Conservation (phyloP, 2,329 filamentous ascomycete species). For the Neonectria neomacrospora region DNA sequence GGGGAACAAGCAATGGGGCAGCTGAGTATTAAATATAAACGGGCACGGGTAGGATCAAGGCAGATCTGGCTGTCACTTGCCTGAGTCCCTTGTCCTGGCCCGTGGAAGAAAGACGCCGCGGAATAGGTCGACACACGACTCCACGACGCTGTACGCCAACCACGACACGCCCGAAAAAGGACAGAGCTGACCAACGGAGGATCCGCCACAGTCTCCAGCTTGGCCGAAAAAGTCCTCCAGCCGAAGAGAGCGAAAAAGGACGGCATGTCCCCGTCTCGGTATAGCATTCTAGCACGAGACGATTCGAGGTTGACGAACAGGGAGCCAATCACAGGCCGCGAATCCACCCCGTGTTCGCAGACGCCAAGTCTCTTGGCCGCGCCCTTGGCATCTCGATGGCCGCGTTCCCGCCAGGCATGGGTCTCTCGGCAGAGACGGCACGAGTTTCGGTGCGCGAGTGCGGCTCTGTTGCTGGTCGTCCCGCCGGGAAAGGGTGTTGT, state of each 20-base stretch:
- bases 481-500: too few relatives aligned
- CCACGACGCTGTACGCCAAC: not conserved
- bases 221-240: too few relatives aligned
- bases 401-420: conserved; percentile 7
- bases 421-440: conserved; percentile 25
- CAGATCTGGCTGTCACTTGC: not conserved
- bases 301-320: not conserved
- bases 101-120: not conserved
- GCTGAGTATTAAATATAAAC: conserved; percentile 16
- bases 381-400: conserved; percentile 28
- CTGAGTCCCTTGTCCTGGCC: not conserved
- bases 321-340: conserved; percentile 33
- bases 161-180: not conserved
- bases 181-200: not conserved
- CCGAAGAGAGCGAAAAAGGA: too few relatives aligned
- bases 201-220: not conserved
- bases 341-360: conserved; percentile 36
- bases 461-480: conserved; percentile 10
- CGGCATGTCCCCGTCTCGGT: conserved; percentile 28
- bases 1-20: not conserved
- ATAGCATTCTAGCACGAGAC: conserved; percentile 35
- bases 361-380: conserved; percentile 38
- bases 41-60: not conserved
- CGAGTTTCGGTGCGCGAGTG: not conserved
- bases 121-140: not conserved